Conservation (phyloP, 2,329 filamentous ascomycete genomes). For the Sarocladiaceae sp. region DNA sequence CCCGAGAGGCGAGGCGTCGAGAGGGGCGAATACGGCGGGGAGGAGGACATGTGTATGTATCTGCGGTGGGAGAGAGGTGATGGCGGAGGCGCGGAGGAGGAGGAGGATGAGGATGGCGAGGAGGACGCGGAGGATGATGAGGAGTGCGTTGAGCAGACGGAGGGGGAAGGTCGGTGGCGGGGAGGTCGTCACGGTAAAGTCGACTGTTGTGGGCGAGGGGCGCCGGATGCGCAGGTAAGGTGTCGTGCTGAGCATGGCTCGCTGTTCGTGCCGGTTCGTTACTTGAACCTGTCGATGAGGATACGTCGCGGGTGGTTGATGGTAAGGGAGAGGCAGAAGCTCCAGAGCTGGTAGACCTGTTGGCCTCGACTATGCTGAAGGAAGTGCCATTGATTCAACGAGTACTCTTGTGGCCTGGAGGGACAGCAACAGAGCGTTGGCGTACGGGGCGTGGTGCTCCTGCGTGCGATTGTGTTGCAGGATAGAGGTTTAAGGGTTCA, state of each 20-base stretch:
- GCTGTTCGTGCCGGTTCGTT: background rate
- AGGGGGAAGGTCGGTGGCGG: slow-evolving; percentile 45
- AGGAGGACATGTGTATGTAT: slow-evolving; percentile 24
- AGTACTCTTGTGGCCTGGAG: no score
- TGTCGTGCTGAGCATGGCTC: slow-evolving; percentile 53
- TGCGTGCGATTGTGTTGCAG: no score
- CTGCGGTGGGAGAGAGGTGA: slow-evolving; percentile 10
- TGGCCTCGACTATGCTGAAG: no score
- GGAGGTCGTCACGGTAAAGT: slow-evolving; percentile 84
- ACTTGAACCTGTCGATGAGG: background rate
- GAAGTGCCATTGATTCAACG: background rate
- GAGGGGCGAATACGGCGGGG: slow-evolving; percentile 12
- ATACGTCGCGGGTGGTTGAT: no score
- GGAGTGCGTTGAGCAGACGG: slow-evolving; percentile 36
- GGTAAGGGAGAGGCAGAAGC: background rate
- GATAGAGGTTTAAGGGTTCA: background rate
- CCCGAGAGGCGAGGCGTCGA: slow-evolving; percentile 19
- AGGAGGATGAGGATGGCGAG: slow-evolving; percentile 37
- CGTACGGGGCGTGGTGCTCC: no score
- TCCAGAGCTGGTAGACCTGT: no score
- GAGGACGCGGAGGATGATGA: slow-evolving; percentile 37
- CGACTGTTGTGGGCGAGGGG: slow-evolving; percentile 82
- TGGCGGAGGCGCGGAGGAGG: slow-evolving; percentile 43
- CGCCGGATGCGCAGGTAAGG: slow-evolving; percentile 57
- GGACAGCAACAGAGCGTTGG: no score